A percentile compares a stretch with the other conserved stretches of the same genome.
phyloP scores from a whole-genome alignment of 2,329 filamentous ascomycete genomes.

The Diaporthe ilicicola region DNA sequence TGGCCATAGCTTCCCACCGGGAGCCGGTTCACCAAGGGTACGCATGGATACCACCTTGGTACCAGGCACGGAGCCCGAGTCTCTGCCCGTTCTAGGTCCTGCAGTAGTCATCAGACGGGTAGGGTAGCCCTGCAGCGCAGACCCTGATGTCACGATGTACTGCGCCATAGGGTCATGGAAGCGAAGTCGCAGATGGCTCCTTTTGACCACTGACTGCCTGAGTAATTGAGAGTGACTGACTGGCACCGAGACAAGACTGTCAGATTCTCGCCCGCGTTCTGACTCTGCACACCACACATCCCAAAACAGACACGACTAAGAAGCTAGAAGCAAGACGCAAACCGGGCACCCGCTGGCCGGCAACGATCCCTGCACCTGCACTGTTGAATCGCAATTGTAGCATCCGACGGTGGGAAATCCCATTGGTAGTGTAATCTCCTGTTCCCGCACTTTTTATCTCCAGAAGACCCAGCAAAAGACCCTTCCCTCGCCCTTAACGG shows the following conservation, averaged over 20 bases:
- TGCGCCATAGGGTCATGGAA: background rate
- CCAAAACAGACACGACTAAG: slow-evolving; percentile 6
- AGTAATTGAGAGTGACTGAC: too few species aligned
- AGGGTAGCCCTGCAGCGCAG: background rate
- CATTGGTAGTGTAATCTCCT: slow-evolving; percentile 27
- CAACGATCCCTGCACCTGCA: slow-evolving; percentile 16
- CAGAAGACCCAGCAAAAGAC: slow-evolving; percentile 24
- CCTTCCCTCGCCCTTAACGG: background rate
- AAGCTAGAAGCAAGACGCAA: background rate
- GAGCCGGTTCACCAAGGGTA: background rate
- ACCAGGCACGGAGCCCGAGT: background rate
- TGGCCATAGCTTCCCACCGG: slow-evolving; percentile 19
- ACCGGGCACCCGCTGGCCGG: slow-evolving; percentile 10
- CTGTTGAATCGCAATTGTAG: slow-evolving; percentile 13
- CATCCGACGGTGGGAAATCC: slow-evolving; percentile 25
- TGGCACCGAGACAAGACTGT: too few species aligned
- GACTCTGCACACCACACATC: background rate
- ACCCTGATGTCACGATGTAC: background rate
- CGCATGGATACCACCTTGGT: background rate
- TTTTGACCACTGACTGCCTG: too few species aligned
- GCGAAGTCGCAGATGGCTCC: background rate
- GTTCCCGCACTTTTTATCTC: slow-evolving; percentile 27
- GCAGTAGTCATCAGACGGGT: background rate
- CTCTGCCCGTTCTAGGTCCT: background rate
- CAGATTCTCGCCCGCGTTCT: background rate